Conservation (phyloP, 2,329 filamentous ascomycete genomes). For the Kalaharituber pfeilii region DNA sequence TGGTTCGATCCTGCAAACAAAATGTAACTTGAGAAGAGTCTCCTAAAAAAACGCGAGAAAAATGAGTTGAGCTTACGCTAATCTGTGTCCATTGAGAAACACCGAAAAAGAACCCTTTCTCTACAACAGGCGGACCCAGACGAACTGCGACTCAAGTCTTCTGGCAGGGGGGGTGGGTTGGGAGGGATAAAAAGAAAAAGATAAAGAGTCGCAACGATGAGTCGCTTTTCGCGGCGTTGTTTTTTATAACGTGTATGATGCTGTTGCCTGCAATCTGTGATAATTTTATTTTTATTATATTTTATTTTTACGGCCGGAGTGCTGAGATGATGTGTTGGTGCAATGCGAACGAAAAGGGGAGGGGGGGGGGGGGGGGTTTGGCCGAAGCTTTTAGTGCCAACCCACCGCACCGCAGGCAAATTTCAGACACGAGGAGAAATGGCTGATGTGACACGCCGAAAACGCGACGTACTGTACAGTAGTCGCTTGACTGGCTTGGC, state of each 20-base stretch:
- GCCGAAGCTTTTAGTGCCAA: neutral
- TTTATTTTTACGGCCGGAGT: neutral
- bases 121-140: neutral
- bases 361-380: no score
- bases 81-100: neutral
- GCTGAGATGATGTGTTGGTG: neutral
- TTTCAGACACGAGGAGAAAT: neutral
- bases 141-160: no score
- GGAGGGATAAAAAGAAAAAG: no score
- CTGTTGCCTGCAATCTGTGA: no score
- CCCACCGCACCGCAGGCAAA: neutral
- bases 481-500: neutral
- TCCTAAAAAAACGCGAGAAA: neutral
- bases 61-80: neutral
- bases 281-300: neutral
- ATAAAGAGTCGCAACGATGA: no score
- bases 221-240: no score
- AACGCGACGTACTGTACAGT: neutral
- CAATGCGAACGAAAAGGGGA: neutral
- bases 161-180: neutral
- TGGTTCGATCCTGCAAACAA: neutral
- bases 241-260: no score
- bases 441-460: constrained; percentile 1
- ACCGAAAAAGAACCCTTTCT: no score
- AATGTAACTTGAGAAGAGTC: neutral